These are phyloP conservation scores for Leptoxyphium fumago DNA, from an alignment of 2,329 filamentous ascomycete species.

Conservation along the genomic window DNA sequence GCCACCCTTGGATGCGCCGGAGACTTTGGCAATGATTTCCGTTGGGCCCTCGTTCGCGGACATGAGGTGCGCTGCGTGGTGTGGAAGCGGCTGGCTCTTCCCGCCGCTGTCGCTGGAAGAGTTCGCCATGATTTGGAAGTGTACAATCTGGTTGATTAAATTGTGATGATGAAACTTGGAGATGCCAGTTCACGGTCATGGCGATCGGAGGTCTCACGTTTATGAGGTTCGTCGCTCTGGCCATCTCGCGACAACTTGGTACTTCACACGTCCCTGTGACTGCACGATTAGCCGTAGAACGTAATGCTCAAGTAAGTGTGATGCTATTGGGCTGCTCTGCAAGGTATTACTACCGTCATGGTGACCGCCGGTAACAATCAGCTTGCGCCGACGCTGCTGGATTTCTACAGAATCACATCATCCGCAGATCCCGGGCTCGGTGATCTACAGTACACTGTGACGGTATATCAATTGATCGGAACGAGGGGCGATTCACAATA, in stretches of 20 bases:
- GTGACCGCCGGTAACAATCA: no score
- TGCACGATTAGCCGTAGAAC: background rate
- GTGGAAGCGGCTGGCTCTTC: slow-evolving; percentile 1
- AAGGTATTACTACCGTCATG: no score
- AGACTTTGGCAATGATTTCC: slow-evolving; percentile 37
- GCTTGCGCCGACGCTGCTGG: no score
- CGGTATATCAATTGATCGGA: no score
- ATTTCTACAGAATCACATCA: no score
- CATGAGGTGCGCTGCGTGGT: slow-evolving; percentile 23
- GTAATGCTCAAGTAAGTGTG: background rate
- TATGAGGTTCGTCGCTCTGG: background rate
- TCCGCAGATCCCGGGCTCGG: no score
- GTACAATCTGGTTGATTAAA: no score
- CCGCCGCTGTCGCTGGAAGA: background rate
- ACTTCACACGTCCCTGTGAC: background rate
- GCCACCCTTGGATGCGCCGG: slow-evolving; percentile 30
- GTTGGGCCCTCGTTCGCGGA: slow-evolving; percentile 38
- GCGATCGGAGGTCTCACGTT: background rate
- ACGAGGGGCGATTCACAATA: no score
- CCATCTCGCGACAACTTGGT: background rate
- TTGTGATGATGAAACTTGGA: background rate
- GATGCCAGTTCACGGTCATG: background rate
- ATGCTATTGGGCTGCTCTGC: background rate
- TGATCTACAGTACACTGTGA: no score
- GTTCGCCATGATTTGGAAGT: background rate